Evolutionary conservation across 495 filamentous ascomycete genomes (phyloP), one percentile per base, ranked within the genome.

Genomic region (Penicillium herquei): DNA sequence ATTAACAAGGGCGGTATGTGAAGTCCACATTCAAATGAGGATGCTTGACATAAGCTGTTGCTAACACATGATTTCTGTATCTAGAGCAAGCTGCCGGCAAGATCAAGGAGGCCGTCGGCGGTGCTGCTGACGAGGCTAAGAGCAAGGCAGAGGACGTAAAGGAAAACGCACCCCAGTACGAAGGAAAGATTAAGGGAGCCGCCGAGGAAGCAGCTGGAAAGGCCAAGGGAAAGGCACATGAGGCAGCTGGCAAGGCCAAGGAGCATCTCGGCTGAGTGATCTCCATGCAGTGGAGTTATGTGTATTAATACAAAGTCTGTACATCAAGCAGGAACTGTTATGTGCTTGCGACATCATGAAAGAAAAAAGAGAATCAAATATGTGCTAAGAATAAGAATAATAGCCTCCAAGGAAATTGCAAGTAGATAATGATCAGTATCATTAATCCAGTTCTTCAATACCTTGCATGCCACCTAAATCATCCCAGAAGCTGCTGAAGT

Each of bases 401-500:
- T 2, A 26, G 2, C 21, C 37, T 18, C 49, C 34, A 40, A 31
- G 0, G 7, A n/a, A 26, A n/a, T 7, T 39, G 49, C 35, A 37
- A 26, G 3, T 7, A 7, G n/a, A 31, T 7, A 16, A 13, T 37
- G 49, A 34, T 39, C 11, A 0, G 18, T 31, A 7, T 31, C 18
- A 51, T 50, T 35, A 52, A n/a, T 58, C 54, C 32, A 53, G 35
- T 7, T 41, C 48, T 40, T 78, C 74, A 63, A 86, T 70, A 0
- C 76, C 79, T 39, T 87, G 81, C 56, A 87, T 73, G 0, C 88
- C 89, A 3, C 88, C 89, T 31, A 88, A 76, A 35, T 86, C 81
- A 47, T 78, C 77, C 84, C 88, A 87, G 56, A 94, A 85, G n/a
- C 75, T 72, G 45, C 89, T 85, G 69, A 93, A 93, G 59, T 93